These are phyloP conservation scores for Boeremia exigua DNA, from an alignment of 2,329 filamentous ascomycete genomes.

Conservation along the genomic window DNA sequence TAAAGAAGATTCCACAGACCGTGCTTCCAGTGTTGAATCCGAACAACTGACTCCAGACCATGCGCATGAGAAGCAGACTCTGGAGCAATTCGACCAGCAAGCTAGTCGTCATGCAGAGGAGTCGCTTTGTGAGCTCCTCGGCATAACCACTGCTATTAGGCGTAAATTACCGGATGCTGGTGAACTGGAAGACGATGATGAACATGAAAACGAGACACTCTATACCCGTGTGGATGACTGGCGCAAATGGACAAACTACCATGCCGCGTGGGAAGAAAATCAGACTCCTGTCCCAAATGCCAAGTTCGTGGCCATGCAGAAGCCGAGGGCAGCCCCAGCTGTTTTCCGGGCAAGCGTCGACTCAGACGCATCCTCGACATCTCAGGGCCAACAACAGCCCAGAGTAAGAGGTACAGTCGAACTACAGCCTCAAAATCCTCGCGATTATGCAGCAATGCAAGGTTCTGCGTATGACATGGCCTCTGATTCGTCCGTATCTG, in stretches of 20 bases:
- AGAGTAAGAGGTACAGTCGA: constrained; percentile 20
- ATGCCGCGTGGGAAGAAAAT: constrained; percentile 58
- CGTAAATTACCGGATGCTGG: constrained; percentile 25
- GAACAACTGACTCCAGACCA: neutral
- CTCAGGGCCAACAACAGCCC: neutral
- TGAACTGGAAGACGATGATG: constrained; percentile 27
- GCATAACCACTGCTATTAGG: constrained; percentile 28
- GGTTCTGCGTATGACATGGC: constrained; percentile 5
- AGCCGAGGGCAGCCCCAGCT: neutral
- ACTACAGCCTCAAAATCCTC: constrained; percentile 26
- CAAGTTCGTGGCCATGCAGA: constrained; percentile 31
- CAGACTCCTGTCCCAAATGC: constrained; percentile 20
- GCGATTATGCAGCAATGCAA: constrained; percentile 34
- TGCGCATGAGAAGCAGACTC: neutral
- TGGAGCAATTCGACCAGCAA: constrained; percentile 56
- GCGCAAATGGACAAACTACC: constrained; percentile 55
- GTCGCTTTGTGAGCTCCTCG: constrained; percentile 53
- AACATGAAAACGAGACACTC: constrained; percentile 28
- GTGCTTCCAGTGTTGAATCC: constrained; percentile 6
- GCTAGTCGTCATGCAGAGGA: constrained; percentile 54
- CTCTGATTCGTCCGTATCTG: neutral
- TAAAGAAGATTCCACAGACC: constrained; percentile 7
- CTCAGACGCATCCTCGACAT: constrained; percentile 4
- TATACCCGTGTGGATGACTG: constrained; percentile 53
- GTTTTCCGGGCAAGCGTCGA: neutral